These are phyloP conservation scores for Saksenaea oblongispora DNA, from an alignment of 371 early-diverging fungal species.

Conservation along the genomic window DNA sequence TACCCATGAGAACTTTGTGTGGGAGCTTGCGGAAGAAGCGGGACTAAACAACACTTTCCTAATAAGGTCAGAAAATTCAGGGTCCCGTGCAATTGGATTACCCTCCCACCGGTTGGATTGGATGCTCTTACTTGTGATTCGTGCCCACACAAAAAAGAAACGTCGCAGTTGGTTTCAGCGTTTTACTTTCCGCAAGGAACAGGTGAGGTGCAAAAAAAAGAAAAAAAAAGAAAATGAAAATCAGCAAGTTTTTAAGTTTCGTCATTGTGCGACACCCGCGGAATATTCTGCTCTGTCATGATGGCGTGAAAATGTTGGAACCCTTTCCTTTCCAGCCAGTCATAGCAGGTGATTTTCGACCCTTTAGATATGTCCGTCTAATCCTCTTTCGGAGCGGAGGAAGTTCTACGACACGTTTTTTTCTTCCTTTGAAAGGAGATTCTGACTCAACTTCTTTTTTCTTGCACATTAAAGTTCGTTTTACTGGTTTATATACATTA, in stretches of 20 bases:
- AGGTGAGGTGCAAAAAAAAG: neutral
- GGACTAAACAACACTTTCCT: neutral
- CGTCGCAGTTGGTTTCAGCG: neutral
- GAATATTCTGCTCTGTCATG: neutral
- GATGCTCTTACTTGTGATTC: neutral
- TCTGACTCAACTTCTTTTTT: neutral
- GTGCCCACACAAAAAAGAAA: neutral
- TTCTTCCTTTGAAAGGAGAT: neutral
- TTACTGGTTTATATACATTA: neutral
- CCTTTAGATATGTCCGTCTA: neutral
- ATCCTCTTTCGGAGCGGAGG: neutral
- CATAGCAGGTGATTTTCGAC: conserved; percentile 5
- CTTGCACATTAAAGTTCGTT: neutral
- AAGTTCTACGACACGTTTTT: neutral
- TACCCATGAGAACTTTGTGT: conserved; percentile 3
- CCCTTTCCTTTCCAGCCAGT: neutral
- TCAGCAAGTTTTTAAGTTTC: neutral
- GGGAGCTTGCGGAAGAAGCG: conserved; percentile 4
- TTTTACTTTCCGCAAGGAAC: neutral
- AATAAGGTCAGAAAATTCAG: neutral
- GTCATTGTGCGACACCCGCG: neutral
- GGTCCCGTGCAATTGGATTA: neutral
- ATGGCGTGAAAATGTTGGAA: conserved; percentile 2
- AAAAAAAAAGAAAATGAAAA: neutral
- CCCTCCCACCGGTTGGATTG: neutral